phyloP scores from a whole-genome alignment of 306 rosid genomes.

The Senna siamea region DNA sequence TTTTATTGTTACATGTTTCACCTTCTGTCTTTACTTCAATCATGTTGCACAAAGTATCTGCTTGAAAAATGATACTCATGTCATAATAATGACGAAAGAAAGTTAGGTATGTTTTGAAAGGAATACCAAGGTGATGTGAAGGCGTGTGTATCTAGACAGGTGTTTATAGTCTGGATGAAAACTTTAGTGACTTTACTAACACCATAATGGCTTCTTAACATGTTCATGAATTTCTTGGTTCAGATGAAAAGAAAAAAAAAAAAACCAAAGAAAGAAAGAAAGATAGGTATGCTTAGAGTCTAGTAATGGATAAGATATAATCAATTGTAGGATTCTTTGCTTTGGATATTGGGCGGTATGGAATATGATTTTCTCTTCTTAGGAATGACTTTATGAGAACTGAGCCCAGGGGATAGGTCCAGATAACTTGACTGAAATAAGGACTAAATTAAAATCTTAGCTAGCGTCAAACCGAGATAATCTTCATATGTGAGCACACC shows the following conservation, averaged over 20 bases:
- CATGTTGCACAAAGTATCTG: neutral
- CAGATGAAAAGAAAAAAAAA: neutral
- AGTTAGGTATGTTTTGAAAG: neutral
- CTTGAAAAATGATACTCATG: neutral
- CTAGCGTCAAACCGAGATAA: no score
- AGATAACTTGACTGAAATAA: no score
- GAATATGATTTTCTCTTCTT: neutral
- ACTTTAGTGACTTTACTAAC: constrained; percentile 10
- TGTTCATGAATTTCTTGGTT: neutral
- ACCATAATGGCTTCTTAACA: neutral
- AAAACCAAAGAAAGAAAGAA: no score
- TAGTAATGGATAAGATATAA: constrained; percentile 1
- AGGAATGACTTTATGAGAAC: neutral
- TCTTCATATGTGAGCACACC: no score
- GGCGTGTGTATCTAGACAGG: neutral
- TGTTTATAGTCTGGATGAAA: neutral
- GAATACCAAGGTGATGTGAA: neutral
- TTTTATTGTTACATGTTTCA: neutral
- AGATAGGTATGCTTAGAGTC: neutral
- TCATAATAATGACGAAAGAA: neutral
- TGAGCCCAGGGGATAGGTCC: no score
- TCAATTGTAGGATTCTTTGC: neutral
- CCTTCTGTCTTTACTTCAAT: neutral
- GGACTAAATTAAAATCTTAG: no score
- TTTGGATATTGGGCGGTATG: constrained; percentile 9